phyloP scores from a whole-genome alignment of 495 filamentous ascomycete species.

The Cercophora scortea region DNA sequence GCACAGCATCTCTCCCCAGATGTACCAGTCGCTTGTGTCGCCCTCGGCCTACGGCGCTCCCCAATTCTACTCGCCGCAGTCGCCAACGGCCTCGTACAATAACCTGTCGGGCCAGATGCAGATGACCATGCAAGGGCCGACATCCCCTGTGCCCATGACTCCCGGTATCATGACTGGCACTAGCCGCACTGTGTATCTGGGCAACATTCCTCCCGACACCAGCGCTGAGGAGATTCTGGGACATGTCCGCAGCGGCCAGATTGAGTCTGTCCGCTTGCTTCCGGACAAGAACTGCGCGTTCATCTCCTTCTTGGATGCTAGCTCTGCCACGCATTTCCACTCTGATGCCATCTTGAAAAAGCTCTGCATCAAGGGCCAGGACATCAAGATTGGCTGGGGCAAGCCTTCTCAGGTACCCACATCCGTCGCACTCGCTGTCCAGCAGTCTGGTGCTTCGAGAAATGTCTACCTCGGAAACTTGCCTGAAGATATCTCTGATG shows the following conservation, averaged over 20 bases:
- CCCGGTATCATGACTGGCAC: constrained; percentile 81
- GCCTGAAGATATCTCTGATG: constrained; percentile 80
- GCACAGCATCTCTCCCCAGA: constrained; percentile 55
- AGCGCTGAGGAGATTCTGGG: constrained; percentile 95
- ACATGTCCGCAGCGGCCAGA: constrained; percentile 94
- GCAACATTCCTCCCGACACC: constrained; percentile 98
- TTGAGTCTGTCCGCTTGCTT: constrained; percentile 91
- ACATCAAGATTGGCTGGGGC: constrained; percentile 99
- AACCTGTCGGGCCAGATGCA: constrained; percentile 53
- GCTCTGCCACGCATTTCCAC: constrained; percentile 96
- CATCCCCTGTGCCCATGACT: constrained; percentile 60
- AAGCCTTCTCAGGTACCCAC: constrained; percentile 98
- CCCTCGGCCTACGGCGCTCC: constrained; percentile 65
- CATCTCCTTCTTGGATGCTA: constrained; percentile 95
- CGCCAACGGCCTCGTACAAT: constrained; percentile 68
- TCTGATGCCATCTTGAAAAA: constrained; percentile 99
- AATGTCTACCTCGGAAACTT: constrained; percentile 97
- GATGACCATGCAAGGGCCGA: constrained; percentile 37
- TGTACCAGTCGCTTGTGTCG: constrained; percentile 72
- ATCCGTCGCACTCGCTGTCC: constrained; percentile 89
- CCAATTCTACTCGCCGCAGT: constrained; percentile 76
- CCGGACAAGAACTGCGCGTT: constrained; percentile 99
- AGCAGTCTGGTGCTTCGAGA: constrained; percentile 95
- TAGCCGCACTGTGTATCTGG: constrained; percentile 92
- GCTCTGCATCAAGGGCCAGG: constrained; percentile 92